Percentiles rank a stretch among this genome's conserved stretches.
phyloP scores from a whole-genome alignment of 225 moss, liverwort and hornwort species.

The Pleurozium schreberi region DNA sequence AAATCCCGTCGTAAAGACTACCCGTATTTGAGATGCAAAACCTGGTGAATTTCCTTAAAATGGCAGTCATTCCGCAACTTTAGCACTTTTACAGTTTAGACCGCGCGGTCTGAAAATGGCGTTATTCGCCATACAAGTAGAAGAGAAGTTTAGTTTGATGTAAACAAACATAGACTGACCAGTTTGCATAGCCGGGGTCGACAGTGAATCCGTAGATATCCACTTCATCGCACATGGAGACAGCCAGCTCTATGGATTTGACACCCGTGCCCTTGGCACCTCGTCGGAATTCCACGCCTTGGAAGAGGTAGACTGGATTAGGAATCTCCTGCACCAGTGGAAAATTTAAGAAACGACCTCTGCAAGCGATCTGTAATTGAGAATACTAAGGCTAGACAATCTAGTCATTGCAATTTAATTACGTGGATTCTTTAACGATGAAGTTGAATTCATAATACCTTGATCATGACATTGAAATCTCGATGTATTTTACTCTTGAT shows the following conservation, averaged over 20 bases:
- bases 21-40: too few relatives aligned
- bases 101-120: too few relatives aligned
- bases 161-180: background rate
- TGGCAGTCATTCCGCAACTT: too few relatives aligned
- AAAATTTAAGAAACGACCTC: background rate
- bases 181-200: constrained; percentile 34
- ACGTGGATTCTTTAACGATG: background rate
- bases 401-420: background rate
- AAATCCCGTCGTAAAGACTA: background rate
- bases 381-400: background rate
- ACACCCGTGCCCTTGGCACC: constrained; percentile 53
- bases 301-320: constrained; percentile 51
- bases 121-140: too few relatives aligned
- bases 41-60: too few relatives aligned
- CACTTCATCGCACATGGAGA: constrained; percentile 48
- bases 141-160: background rate
- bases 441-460: background rate
- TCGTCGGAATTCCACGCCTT: constrained; percentile 44
- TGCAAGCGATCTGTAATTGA: background rate
- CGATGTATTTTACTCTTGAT: constrained; percentile 53
- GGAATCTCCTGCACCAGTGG: constrained; percentile 19
- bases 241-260: constrained; percentile 40
- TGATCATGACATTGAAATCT: constrained; percentile 51
- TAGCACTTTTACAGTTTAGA: too few relatives aligned
- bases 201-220: constrained; percentile 53